Percentiles rank a stretch among this genome's conserved stretches.
These are phyloP conservation scores for Diaporthe citriasiana DNA, from an alignment of 2,329 filamentous ascomycete genomes.

Conservation along the genomic window DNA sequence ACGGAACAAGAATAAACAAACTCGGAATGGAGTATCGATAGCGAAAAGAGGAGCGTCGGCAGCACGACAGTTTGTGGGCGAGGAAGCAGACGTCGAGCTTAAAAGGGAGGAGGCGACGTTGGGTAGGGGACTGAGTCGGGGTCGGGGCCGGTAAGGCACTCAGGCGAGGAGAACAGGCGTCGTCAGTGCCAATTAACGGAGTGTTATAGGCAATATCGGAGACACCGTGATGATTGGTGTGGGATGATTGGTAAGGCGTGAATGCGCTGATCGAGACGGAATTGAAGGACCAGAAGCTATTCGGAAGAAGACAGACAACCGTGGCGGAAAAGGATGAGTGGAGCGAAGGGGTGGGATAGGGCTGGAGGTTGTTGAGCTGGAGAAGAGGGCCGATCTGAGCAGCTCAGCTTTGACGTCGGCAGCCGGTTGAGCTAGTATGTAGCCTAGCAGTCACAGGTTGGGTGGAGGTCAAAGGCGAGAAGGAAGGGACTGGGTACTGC, in stretches of 20 bases:
- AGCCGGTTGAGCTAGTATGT: conserved; percentile 17
- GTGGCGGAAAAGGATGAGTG: conserved; percentile 25
- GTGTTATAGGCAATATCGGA: conserved; percentile 43
- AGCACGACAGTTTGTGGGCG: conserved; percentile 30
- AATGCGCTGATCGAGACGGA: conserved; percentile 30
- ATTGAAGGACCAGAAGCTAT: conserved; percentile 36
- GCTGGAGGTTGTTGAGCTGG: conserved; percentile 32
- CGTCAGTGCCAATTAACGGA: conserved; percentile 40
- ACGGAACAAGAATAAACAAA: conserved; percentile 5
- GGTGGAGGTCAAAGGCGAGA: conserved; percentile 14
- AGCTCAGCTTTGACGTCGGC: conserved; percentile 33
- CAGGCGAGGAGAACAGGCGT: conserved; percentile 26
- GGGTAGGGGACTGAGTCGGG: conserved; percentile 32
- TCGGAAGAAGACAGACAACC: conserved; percentile 28
- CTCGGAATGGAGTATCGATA: conserved; percentile 8
- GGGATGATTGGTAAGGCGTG: conserved; percentile 37
- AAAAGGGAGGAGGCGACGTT: conserved; percentile 40
- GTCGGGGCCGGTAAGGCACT: conserved; percentile 22
- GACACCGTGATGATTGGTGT: conserved; percentile 42
- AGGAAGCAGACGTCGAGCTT: conserved; percentile 37
- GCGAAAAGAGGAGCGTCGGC: conserved; percentile 19
- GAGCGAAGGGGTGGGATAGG: conserved; percentile 25
- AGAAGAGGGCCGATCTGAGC: conserved; percentile 28
- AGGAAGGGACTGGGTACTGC: conserved; percentile 2
- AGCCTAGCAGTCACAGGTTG: neutral